Evolutionary conservation across 2,329 filamentous ascomycete genomes (phyloP).

Genomic region (Cladophialophora chaetospira): DNA sequence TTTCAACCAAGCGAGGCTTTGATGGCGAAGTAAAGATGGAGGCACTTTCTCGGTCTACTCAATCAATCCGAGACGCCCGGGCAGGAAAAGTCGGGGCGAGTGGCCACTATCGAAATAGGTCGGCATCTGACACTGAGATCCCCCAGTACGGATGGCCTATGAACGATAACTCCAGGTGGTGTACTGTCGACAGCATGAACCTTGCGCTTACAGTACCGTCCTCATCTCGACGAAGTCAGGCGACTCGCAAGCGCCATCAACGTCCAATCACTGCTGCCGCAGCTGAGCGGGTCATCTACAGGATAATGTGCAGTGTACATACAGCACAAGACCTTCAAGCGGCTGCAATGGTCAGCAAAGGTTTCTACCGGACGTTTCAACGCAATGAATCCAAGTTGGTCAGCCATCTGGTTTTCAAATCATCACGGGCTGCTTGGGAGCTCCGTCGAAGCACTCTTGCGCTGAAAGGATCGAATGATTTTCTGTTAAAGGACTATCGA

Average conservation of each 20-base stretch:
- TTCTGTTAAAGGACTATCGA: slow-evolving; percentile 28
- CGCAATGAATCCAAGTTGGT: slow-evolving; percentile 31
- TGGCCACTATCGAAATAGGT: slow-evolving; percentile 15
- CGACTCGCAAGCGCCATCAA: background rate
- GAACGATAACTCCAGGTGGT: slow-evolving; percentile 8
- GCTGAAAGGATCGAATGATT: slow-evolving; percentile 23
- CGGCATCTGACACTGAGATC: slow-evolving; percentile 15
- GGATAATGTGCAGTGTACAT: slow-evolving; percentile 29
- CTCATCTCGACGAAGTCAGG: background rate
- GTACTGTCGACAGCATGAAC: slow-evolving; percentile 12
- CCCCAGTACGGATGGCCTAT: background rate
- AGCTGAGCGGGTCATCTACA: slow-evolving; percentile 29
- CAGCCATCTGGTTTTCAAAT: slow-evolving; percentile 27
- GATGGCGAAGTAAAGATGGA: slow-evolving; percentile 11
- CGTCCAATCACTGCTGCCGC: slow-evolving; percentile 27
- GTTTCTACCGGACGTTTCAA: slow-evolving; percentile 31
- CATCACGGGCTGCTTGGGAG: slow-evolving; percentile 32
- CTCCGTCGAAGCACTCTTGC: slow-evolving; percentile 27
- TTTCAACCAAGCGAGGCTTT: slow-evolving; percentile 6
- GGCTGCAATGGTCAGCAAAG: slow-evolving; percentile 31
- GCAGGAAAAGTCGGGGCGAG: slow-evolving; percentile 1
- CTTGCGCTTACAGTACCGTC: background rate
- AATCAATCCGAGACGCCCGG: slow-evolving; percentile 11
- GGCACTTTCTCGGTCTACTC: slow-evolving; percentile 15
- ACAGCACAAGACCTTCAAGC: slow-evolving; percentile 26